Conservation (phyloP, 257 asterid genomes). For the Solanum chiquidenum region DNA sequence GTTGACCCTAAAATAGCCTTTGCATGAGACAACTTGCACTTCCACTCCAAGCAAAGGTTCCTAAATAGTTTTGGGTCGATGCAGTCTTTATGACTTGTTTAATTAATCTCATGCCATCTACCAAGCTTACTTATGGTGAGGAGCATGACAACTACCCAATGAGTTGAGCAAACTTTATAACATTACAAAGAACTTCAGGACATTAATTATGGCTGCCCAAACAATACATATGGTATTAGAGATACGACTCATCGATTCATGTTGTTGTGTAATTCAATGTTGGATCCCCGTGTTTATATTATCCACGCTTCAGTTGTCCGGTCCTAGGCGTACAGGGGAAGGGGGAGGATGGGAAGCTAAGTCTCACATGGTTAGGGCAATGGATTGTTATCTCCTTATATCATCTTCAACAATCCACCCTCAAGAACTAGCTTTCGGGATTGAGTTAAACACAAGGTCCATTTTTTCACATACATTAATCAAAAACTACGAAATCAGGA, state of each 20-base stretch:
- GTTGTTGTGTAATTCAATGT: background rate
- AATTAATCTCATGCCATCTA: background rate
- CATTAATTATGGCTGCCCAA: background rate
- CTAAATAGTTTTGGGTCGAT: background rate
- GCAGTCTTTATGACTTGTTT: background rate
- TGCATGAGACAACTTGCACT: background rate
- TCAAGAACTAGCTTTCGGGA: background rate
- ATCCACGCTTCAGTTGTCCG: background rate
- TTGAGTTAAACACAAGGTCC: background rate
- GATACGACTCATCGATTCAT: background rate
- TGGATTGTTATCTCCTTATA: background rate
- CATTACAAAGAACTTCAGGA: background rate
- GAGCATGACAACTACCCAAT: background rate
- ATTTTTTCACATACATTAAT: background rate
- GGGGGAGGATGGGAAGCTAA: background rate
- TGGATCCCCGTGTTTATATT: background rate
- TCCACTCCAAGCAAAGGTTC: background rate
- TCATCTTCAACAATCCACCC: background rate
- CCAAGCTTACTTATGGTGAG: background rate
- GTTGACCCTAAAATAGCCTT: background rate
- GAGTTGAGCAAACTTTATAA: background rate
- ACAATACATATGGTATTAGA: background rate
- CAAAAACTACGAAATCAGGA: background rate
- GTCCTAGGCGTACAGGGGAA: background rate
- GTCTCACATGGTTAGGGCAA: background rate